Percentiles rank a stretch among this genome's conserved stretches.
Evolutionary conservation across 305 asterid species (phyloP).

Genomic region (Solanum hybrid): DNA sequence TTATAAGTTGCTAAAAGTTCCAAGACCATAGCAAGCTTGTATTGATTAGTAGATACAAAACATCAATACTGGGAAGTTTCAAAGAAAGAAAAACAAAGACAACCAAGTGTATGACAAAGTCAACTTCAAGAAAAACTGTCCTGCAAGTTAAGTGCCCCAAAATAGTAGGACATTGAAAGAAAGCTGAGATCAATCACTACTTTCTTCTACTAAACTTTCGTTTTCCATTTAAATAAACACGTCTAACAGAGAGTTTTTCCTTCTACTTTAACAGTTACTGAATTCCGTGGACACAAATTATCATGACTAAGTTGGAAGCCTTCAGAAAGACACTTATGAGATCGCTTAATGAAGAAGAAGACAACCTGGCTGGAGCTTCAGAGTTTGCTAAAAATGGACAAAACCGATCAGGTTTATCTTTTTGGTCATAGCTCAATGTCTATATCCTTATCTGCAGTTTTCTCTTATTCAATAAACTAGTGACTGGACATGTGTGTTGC

Average conservation of each 20-base stretch:
- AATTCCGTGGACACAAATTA: neutral
- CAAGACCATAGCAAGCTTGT: neutral
- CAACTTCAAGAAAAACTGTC: neutral
- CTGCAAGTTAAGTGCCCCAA: neutral
- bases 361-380: slow-evolving; percentile 36
- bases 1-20: neutral
- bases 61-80: neutral
- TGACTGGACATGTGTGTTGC: neutral
- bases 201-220: neutral
- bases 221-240: neutral
- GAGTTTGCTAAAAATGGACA: slow-evolving; percentile 15
- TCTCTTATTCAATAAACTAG: neutral
- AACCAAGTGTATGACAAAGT: neutral
- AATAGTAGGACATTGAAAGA: neutral
- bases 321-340: slow-evolving; percentile 90
- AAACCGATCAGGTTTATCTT: slow-evolving; percentile 29
- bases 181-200: neutral
- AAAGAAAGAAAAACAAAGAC: neutral
- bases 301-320: slow-evolving; percentile 50
- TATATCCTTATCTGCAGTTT: neutral
- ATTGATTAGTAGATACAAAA: neutral
- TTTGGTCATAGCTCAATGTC: neutral
- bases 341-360: slow-evolving; percentile 87
- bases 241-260: neutral
- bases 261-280: neutral